Base-by-base conservation (phyloP, 2,329 filamentous ascomycete genomes). In the Stachybotrys chlorohalonatus region DNA sequence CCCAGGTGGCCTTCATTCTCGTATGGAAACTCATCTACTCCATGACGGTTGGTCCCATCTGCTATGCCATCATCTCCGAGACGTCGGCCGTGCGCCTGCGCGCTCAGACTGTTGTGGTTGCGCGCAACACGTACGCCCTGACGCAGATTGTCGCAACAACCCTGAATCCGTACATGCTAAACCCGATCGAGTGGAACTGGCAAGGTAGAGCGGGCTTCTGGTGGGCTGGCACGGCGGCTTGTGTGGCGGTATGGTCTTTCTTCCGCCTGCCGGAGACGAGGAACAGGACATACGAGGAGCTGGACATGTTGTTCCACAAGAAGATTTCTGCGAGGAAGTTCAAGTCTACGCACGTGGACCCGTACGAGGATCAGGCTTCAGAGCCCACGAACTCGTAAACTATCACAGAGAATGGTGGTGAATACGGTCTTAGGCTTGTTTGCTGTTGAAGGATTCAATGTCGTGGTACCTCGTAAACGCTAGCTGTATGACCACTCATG, bases 21-120 rank as follows among this genome's bases (percentile, higher is more conserved):
- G 67, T 75, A 30, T 79, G 74, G 73, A 71, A 74, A 9, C 64
- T 73, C 24, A 61, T 68, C 6, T 76, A 75, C 60, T 70, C 68
- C n/a, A 68, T 75, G 48, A 70, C 71, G 1, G 68, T 75, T 16
- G 74, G 73, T 0, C 74, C 74, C 1, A 69, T 76, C 17, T 70
- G 68, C 53, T 76, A 74, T 60, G 71, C 72, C 5, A 63, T 76
- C 42, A 67, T 75, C 0, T 64, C 72, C 1, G 74, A 76, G 62
- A 68, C 71, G 1, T 71, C 70, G 0, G 71, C 72, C 0, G 72
- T 70, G 0, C 70, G 72, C 13, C 63, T 76, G 15, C 65, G 73
- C 1, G 70, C 72, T 5, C 70, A 75, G 58, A 75, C 73, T 0
- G 69, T 76, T 3, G 74, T 73, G 0, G 57, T 74, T 3, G 73